Evolutionary conservation across 2,329 filamentous ascomycete species (phyloP).

Genomic region (Botrytis deweyae): DNA sequence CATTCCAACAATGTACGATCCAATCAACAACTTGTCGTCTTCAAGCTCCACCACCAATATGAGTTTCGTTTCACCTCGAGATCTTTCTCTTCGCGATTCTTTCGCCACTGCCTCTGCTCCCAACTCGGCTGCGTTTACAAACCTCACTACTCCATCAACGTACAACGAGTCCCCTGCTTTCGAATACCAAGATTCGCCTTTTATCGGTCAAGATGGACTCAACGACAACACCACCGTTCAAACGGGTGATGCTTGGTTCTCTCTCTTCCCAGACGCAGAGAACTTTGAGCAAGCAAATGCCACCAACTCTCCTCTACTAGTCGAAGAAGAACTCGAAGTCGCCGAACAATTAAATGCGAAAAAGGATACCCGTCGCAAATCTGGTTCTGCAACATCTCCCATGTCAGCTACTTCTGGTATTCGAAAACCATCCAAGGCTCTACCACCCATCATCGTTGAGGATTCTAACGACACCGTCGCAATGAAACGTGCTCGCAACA

Average conservation of each 20-base stretch:
- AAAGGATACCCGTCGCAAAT: slow-evolving; percentile 44
- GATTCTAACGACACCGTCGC: slow-evolving; percentile 74
- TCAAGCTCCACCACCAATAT: slow-evolving; percentile 52
- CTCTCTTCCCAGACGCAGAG: slow-evolving; percentile 64
- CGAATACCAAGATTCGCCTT: slow-evolving; percentile 71
- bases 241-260: slow-evolving; percentile 62
- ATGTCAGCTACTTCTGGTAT: slow-evolving; percentile 61
- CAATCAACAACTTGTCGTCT: slow-evolving; percentile 42
- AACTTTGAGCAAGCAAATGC: slow-evolving; percentile 27
- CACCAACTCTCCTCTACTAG: slow-evolving; percentile 31
- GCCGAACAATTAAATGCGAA: slow-evolving; percentile 44
- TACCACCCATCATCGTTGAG: slow-evolving; percentile 74
- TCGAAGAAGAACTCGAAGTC: slow-evolving; percentile 50
- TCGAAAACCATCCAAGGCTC: slow-evolving; percentile 76
- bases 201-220: slow-evolving; percentile 58
- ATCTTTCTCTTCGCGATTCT: slow-evolving; percentile 69
- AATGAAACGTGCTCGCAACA: slow-evolving; percentile 92
- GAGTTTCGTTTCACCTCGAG: slow-evolving; percentile 80
- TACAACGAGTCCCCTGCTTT: slow-evolving; percentile 75
- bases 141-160: slow-evolving; percentile 80
- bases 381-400: slow-evolving; percentile 49
- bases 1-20: slow-evolving; percentile 50
- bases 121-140: slow-evolving; percentile 77
- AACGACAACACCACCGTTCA: slow-evolving; percentile 5
- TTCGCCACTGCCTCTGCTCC: slow-evolving; percentile 67